Base-by-base conservation (phyloP, 495 filamentous ascomycete species). In the Echria macrotheca region DNA sequence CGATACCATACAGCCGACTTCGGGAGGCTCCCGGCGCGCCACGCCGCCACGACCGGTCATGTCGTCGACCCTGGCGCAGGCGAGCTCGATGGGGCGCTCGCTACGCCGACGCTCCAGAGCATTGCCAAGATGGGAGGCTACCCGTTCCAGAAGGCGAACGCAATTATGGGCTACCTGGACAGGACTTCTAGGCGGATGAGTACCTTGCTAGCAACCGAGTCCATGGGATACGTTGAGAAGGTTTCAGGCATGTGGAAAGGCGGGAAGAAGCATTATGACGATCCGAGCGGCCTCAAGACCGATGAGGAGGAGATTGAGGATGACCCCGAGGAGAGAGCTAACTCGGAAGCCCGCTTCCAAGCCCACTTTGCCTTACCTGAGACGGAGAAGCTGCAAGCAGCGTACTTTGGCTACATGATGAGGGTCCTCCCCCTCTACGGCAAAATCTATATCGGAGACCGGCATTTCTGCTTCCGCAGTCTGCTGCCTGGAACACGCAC, bases 171-270 rank as follows among this genome's bases (percentile, higher is more conserved):
- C 14, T 95, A 87, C 62, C 69, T 97, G 57, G 86, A 83, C 58
- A 82, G 75, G 47, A 80, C 84, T 12, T 70, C 74, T 12, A 86
- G 84, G 47, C 79, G 82, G 31, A 90, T 97, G 83, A 91, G 89
- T 50, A 88, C 71, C 48, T 73, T 96, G 21, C 63, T 98, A 18
- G 89, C 94, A 24, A 87, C 85, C 2, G 90, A 96, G 60, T 94
- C 93, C 2, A 97, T 96, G 88, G 89, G 89, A 14, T 98, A 98
- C 63, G 82, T 96, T 23, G 91, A 95, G 57, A 96, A 96, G 60
- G 91, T 97, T 0, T 96, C 91, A 3, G 93, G 89, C 29, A 97
- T 97, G 87, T 94, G 93, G 86, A 84, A 88, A 47, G 93, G 93
- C 24, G 87, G 88, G 14, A 83, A 84, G 60, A 86, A 82, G 58